Percentiles rank a stretch among this genome's conserved stretches.
These are phyloP conservation scores for Talaromyces sp. DNA, from an alignment of 2,329 filamentous ascomycete genomes.

Conservation along the genomic window DNA sequence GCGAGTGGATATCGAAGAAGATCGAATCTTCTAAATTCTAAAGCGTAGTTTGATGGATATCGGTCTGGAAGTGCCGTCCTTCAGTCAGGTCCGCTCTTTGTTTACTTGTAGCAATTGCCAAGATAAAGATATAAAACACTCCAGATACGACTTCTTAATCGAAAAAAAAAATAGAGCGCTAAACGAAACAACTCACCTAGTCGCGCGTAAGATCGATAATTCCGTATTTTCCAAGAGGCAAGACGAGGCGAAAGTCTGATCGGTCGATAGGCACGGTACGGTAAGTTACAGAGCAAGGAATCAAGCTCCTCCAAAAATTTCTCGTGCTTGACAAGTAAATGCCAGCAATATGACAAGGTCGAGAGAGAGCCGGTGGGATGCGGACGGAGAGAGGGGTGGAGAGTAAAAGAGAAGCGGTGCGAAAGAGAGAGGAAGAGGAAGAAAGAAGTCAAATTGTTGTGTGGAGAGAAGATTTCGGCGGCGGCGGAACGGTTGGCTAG, in stretches of 20 bases:
- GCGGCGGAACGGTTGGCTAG: not conserved
- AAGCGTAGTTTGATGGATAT: not conserved
- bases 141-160: not conserved
- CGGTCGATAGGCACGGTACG: not conserved
- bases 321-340: conserved; percentile 52
- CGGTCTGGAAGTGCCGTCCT: not conserved
- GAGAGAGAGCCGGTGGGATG: conserved; percentile 25
- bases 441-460: conserved; percentile 1
- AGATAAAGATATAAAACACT: not conserved
- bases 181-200: not conserved
- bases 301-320: conserved; percentile 31
- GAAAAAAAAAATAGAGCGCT: not conserved
- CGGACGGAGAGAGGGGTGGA: conserved; percentile 26
- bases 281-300: conserved; percentile 17
- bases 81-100: not conserved
- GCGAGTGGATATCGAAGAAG: not conserved
- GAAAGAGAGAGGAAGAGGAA: conserved; percentile 11
- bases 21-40: not conserved
- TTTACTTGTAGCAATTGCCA: not conserved
- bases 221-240: not conserved
- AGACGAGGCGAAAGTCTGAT: not conserved
- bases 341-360: conserved; percentile 40
- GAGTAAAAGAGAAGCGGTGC: conserved; percentile 20
- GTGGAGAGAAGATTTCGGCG: conserved; percentile 9
- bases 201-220: not conserved